These are phyloP conservation scores for Fusarium phyllophilum DNA, from an alignment of 2,329 filamentous ascomycete genomes.

Conservation along the genomic window DNA sequence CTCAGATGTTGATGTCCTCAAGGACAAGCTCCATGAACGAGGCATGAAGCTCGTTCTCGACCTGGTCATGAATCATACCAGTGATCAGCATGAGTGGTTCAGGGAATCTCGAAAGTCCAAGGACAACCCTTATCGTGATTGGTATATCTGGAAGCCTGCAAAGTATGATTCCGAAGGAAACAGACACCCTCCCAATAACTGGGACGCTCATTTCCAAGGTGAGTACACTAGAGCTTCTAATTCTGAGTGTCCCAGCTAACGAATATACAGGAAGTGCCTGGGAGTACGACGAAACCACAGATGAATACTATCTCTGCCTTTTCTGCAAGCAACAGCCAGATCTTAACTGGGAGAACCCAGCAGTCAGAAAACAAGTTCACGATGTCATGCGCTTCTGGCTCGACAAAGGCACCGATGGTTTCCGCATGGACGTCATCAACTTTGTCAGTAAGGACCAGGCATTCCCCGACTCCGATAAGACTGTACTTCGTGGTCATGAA, in stretches of 20 bases:
- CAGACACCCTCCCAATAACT: slow-evolving; percentile 70
- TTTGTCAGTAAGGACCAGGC: slow-evolving; percentile 70
- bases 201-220: slow-evolving; percentile 56
- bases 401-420: slow-evolving; percentile 72
- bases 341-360: slow-evolving; percentile 79
- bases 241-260: neutral
- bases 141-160: slow-evolving; percentile 74
- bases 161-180: slow-evolving; percentile 66
- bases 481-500: slow-evolving; percentile 50
- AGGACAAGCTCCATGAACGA: slow-evolving; percentile 67
- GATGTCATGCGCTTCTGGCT: slow-evolving; percentile 80
- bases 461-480: slow-evolving; percentile 60
- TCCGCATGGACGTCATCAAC: slow-evolving; percentile 75
- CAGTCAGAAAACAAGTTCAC: slow-evolving; percentile 73
- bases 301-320: slow-evolving; percentile 71
- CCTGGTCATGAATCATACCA: slow-evolving; percentile 79
- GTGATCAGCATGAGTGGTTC: slow-evolving; percentile 67
- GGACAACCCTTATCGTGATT: slow-evolving; percentile 65
- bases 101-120: slow-evolving; percentile 63
- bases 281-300: slow-evolving; percentile 60
- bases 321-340: slow-evolving; percentile 79
- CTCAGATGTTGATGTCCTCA: slow-evolving; percentile 71
- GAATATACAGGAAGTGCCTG: slow-evolving; percentile 54
- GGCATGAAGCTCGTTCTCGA: slow-evolving; percentile 78
- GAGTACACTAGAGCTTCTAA: neutral